Base-by-base conservation (phyloP, 805 yeast species). In the Grigorovia humatica region DNA sequence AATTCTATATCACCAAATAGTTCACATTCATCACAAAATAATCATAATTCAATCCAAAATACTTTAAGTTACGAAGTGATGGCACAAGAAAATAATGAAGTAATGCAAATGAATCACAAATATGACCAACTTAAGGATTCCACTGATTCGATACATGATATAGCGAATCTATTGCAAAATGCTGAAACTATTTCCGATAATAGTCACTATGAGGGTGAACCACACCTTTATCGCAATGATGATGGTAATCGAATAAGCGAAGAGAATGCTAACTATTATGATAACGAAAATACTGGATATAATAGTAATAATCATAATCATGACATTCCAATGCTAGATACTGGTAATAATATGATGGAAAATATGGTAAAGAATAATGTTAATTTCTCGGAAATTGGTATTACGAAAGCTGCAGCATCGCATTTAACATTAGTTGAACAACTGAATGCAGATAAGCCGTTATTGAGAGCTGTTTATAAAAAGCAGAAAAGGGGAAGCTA, bases 401-500 rank as follows among this genome's bases (percentile, higher is more conserved):
- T 38, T 7, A 15, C n/a, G 2, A 38, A 38, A 38, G 3, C 42
- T 13, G 42, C 3, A 13, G 4, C 17, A 38, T n/a, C n/a, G 15
- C 4, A 45, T 29, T 2, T 50, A 8, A 18, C 52, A 11, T 23
- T 50, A 29, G 56, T 57, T 7, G 61, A 65, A n/a, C 67, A 62
- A 42, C 49, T 72, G 20, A 55, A 58, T 27, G 52, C 55, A 30
- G 70, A 69, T 47, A 49, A 56, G n/a, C 59, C 59, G 2, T 51
- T 57, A 23, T 42, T 69, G 66, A 56, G 59, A 3, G 61, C 62
- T 11, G 57, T 69, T 11, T 47, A 58, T 9, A 64, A 62, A 18
- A 70, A 65, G 27, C 69, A 65, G 46, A 75, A 72, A 63, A 70
- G 71, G 53, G 79, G 75, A 0, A 62, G 68, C 32, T 75, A 74